Conservation (phyloP, 805 yeast genomes). For the Saccharomycodes ludwigii region DNA sequence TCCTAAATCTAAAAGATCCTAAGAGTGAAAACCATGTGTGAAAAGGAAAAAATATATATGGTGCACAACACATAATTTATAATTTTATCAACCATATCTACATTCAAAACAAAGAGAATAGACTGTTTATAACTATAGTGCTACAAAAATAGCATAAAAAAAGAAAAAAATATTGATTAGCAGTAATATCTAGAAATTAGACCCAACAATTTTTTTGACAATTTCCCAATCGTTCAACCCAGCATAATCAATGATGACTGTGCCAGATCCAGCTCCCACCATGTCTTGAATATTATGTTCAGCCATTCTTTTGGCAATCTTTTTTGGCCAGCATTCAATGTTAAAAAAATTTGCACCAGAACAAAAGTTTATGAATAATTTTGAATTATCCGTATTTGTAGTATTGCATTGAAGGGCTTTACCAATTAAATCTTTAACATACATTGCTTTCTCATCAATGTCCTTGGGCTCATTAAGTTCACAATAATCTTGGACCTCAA, state of each 20-base stretch:
- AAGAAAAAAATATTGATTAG: too few relatives aligned
- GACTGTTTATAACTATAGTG: too few relatives aligned
- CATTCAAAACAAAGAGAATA: too few relatives aligned
- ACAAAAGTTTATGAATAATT: conserved; percentile 59
- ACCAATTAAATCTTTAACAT: conserved; percentile 42
- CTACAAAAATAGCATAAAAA: too few relatives aligned
- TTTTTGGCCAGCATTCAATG: conserved; percentile 62
- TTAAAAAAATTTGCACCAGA: conserved; percentile 65
- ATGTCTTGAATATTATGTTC: conserved; percentile 32
- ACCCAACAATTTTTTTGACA: conserved; percentile 36
- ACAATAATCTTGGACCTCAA: conserved; percentile 65
- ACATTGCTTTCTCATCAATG: conserved; percentile 41
- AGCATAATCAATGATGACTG: conserved; percentile 56
- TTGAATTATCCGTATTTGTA: conserved; percentile 33
- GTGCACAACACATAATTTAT: too few relatives aligned
- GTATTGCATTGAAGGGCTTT: conserved; percentile 39
- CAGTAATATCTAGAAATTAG: conserved; percentile 38
- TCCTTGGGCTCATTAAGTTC: conserved; percentile 43
- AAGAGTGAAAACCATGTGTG: too few relatives aligned
- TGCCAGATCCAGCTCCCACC: conserved; percentile 47
- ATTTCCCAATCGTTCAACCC: conserved; percentile 51
- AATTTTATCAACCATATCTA: too few relatives aligned
- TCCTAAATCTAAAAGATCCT: too few relatives aligned
- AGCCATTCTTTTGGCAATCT: conserved; percentile 42
- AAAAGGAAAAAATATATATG: too few relatives aligned